Evolutionary conservation across 202 grass and related monocot genomes (phyloP).

Genomic region (Carex sylvatica): DNA sequence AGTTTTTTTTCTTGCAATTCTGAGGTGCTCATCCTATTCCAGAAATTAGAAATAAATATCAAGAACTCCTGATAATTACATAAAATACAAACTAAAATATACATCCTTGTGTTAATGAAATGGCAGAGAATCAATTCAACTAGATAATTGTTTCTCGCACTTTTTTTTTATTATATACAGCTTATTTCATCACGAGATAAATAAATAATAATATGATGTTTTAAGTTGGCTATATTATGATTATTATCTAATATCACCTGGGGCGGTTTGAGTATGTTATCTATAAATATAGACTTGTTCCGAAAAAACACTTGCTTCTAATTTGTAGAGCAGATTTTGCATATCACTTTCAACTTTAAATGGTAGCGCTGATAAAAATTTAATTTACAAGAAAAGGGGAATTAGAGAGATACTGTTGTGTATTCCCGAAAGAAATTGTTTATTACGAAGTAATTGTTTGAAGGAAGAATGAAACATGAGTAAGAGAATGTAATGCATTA

Average conservation of each 20-base stretch:
- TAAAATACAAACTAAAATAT: too few relatives aligned
- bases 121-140: too few relatives aligned
- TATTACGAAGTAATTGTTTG: neutral
- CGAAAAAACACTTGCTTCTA: too few relatives aligned
- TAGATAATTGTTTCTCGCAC: neutral
- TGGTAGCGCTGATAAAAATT: too few relatives aligned
- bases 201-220: neutral
- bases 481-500: neutral
- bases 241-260: neutral
- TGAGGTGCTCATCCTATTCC: conserved; percentile 24
- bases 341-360: too few relatives aligned
- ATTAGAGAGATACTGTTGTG: too few relatives aligned
- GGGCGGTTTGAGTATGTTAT: neutral
- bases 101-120: too few relatives aligned
- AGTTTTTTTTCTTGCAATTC: conserved; percentile 7
- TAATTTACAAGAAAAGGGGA: too few relatives aligned
- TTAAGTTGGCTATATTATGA: neutral
- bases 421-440: neutral
- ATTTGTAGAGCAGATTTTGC: too few relatives aligned
- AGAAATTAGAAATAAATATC: neutral
- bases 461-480: neutral
- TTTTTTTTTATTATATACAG: too few relatives aligned
- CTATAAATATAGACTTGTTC: neutral
- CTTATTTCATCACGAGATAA: too few relatives aligned
- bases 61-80: neutral